These are phyloP conservation scores for Nannochloropsis gaditana DNA, from an alignment of 108 stramenopile genomes.

Conservation along the genomic window DNA sequence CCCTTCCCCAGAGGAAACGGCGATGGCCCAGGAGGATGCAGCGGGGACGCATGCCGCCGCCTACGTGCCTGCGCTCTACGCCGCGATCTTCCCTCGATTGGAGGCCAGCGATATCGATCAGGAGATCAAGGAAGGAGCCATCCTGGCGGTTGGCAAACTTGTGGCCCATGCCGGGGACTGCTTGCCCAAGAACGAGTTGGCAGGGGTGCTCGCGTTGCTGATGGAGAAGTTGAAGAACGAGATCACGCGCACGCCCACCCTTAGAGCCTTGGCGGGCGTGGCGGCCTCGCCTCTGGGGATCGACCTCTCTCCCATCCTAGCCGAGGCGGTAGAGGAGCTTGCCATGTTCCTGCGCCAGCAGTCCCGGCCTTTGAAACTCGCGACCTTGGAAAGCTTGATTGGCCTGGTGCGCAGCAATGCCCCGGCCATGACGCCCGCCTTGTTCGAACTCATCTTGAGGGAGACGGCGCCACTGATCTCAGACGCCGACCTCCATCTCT, in stretches of 20 bases:
- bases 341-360: constrained; percentile 75
- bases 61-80: constrained; percentile 57
- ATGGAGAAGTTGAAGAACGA: constrained; percentile 86
- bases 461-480: constrained; percentile 69
- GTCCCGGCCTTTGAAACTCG: constrained; percentile 73
- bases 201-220: constrained; percentile 63
- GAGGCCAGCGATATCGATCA: constrained; percentile 88
- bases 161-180: constrained; percentile 51
- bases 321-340: constrained; percentile 66
- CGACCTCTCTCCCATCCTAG: constrained; percentile 68
- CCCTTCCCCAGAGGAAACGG: constrained; percentile 26
- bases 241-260: constrained; percentile 81
- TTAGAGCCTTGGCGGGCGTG: constrained; percentile 70
- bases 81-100: constrained; percentile 78
- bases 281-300: constrained; percentile 61
- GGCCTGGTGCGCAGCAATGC: constrained; percentile 56
- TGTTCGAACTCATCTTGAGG: constrained; percentile 65
- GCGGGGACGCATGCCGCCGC: constrained; percentile 45
- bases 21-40: constrained; percentile 59
- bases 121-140: constrained; percentile 89
- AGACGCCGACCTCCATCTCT: constrained; percentile 84
- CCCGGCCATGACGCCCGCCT: constrained; percentile 38
- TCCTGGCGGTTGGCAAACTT: constrained; percentile 48
- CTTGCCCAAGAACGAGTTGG: constrained; percentile 51
- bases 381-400: constrained; percentile 68